phyloP scores from a whole-genome alignment of 768 basidiomycete genomes.

The Leccinum truebloodii region DNA sequence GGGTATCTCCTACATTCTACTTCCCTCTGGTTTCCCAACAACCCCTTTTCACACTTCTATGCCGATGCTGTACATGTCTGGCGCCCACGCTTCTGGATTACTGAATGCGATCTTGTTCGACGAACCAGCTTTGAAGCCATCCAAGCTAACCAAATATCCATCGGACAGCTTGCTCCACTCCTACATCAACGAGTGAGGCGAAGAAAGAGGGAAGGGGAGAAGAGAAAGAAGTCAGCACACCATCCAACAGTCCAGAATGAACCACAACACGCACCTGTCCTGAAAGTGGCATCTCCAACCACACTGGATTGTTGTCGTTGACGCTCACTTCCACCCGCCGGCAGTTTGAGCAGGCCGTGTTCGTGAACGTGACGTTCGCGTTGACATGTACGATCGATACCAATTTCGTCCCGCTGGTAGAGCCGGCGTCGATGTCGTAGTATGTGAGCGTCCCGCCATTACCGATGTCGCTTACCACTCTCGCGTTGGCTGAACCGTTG shows the following conservation, averaged over 20 bases:
- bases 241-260: not conserved
- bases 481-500: not conserved
- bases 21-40: no score
- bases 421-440: conserved; percentile 9
- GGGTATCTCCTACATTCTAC: conserved; percentile 29
- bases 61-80: conserved; percentile 11
- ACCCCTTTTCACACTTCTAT: not conserved
- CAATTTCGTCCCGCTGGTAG: not conserved
- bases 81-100: conserved; percentile 6
- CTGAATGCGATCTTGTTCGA: conserved; percentile 5
- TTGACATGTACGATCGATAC: conserved; percentile 8
- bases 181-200: not conserved
- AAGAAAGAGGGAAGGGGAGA: not conserved
- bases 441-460: conserved; percentile 8
- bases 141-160: conserved; percentile 8
- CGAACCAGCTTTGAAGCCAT: conserved; percentile 10
- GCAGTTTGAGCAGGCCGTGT: conserved; percentile 8
- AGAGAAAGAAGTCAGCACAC: not conserved
- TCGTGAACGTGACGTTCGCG: conserved; percentile 8
- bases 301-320: not conserved
- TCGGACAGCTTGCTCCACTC: conserved; percentile 7
- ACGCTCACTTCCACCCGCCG: conserved; percentile 9
- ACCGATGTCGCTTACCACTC: not conserved
- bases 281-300: conserved; percentile 9
- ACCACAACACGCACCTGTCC: conserved; percentile 4